Percentiles rank a stretch among this genome's conserved stretches.
Evolutionary conservation across 2,329 filamentous ascomycete species (phyloP).

Genomic region (Periconia digitata): DNA sequence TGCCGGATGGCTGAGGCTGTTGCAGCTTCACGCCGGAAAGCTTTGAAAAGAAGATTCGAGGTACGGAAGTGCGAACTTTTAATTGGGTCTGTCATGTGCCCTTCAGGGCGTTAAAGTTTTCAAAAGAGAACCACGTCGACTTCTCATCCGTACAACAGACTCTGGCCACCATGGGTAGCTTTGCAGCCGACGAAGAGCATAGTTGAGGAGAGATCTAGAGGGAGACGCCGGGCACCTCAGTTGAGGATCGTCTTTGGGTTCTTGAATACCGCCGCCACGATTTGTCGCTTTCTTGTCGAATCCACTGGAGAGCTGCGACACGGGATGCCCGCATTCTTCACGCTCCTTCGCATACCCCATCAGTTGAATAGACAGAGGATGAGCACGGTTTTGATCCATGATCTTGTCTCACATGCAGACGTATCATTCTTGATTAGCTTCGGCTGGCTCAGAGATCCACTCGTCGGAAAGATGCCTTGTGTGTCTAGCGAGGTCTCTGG

Average conservation of each 20-base stretch:
- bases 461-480: slow-evolving; percentile 59
- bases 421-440: slow-evolving; percentile 28
- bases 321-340: slow-evolving; percentile 35
- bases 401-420: slow-evolving; percentile 51
- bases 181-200: slow-evolving; percentile 45
- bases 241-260: slow-evolving; percentile 55
- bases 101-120: slow-evolving; percentile 69
- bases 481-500: slow-evolving; percentile 57
- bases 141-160: slow-evolving; percentile 70
- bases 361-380: slow-evolving; percentile 29
- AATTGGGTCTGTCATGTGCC: slow-evolving; percentile 71
- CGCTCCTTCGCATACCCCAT: slow-evolving; percentile 31
- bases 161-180: slow-evolving; percentile 65
- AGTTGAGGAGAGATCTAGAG: slow-evolving; percentile 52
- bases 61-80: slow-evolving; percentile 48
- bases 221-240: slow-evolving; percentile 53
- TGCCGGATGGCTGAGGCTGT: slow-evolving; percentile 20
- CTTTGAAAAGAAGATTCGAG: slow-evolving; percentile 46
- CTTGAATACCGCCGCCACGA: slow-evolving; percentile 34
- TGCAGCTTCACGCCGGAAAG: slow-evolving; percentile 19
- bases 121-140: slow-evolving; percentile 76
- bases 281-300: slow-evolving; percentile 10
- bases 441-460: slow-evolving; percentile 48
- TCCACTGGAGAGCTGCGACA: slow-evolving; percentile 36
- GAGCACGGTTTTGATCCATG: slow-evolving; percentile 40